Evolutionary conservation across 495 filamentous ascomycete genomes (phyloP).

Genomic region (Trichoderma reesei): DNA sequence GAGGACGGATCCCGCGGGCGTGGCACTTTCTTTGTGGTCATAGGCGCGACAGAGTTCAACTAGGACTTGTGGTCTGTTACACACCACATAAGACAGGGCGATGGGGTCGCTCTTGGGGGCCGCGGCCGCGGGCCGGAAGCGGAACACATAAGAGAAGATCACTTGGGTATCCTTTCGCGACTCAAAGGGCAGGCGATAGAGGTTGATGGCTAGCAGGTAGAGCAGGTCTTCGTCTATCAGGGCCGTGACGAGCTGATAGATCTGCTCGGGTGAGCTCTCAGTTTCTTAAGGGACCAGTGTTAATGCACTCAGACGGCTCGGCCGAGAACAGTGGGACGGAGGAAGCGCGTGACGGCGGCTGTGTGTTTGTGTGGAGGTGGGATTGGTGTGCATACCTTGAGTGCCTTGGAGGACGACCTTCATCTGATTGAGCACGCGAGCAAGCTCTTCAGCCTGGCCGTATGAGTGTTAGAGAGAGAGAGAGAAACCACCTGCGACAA

Average conservation of each 20-base stretch:
- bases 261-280: slow-evolving; percentile 77
- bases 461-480: neutral
- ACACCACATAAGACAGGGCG: slow-evolving; percentile 76
- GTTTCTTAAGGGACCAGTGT: slow-evolving; percentile 45
- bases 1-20: slow-evolving; percentile 83
- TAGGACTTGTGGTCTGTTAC: slow-evolving; percentile 75
- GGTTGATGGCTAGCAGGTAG: slow-evolving; percentile 64
- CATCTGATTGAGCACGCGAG: slow-evolving; percentile 69
- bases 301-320: slow-evolving; percentile 7
- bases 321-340: slow-evolving; percentile 3
- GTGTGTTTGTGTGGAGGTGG: too few relatives aligned
- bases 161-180: slow-evolving; percentile 82
- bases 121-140: slow-evolving; percentile 58
- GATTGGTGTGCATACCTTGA: slow-evolving; percentile 43
- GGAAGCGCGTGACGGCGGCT: slow-evolving; percentile 11
- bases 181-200: slow-evolving; percentile 86
- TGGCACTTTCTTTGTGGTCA: slow-evolving; percentile 79
- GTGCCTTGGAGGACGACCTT: slow-evolving; percentile 78
- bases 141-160: slow-evolving; percentile 80
- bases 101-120: slow-evolving; percentile 55
- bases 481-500: too few relatives aligned
- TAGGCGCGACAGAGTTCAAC: slow-evolving; percentile 85
- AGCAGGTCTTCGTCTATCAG: slow-evolving; percentile 84
- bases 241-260: slow-evolving; percentile 65
- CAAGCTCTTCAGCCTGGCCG: slow-evolving; percentile 56